Percentiles rank a stretch among this genome's conserved stretches.
These are phyloP conservation scores for Kodamaea kaohsiungensis DNA, from an alignment of 805 yeast species.

Conservation along the genomic window DNA sequence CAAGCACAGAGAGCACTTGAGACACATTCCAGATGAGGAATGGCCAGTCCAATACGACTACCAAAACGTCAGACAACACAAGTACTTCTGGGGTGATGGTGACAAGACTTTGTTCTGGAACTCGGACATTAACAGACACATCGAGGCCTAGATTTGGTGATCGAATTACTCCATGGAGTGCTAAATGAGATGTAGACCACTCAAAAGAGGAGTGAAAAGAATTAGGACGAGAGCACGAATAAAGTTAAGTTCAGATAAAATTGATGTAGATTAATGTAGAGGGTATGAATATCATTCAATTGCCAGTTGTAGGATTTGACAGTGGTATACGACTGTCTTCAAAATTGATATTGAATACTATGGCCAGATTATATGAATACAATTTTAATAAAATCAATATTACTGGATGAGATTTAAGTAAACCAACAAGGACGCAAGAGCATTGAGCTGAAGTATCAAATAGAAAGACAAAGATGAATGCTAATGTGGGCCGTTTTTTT, in stretches of 20 bases:
- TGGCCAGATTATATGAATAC: background rate
- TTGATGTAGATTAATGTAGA: background rate
- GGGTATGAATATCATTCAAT: too few relatives aligned
- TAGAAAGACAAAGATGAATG: too few relatives aligned
- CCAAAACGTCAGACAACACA: constrained; percentile 85
- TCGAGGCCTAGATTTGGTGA: constrained; percentile 34
- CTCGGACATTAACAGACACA: constrained; percentile 85
- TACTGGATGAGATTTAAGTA: background rate
- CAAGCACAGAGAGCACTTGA: constrained; percentile 79
- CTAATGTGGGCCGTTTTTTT: background rate
- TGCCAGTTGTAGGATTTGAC: too few relatives aligned
- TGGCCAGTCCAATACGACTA: constrained; percentile 91
- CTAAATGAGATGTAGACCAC: background rate
- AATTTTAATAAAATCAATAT: too few relatives aligned
- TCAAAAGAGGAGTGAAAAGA: background rate
- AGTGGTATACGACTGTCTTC: too few relatives aligned
- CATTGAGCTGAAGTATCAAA: too few relatives aligned
- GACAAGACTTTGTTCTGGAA: constrained; percentile 98
- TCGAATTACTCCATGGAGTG: background rate
- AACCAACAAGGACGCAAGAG: background rate
- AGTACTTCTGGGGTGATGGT: constrained; percentile 99
- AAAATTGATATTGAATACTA: too few relatives aligned
- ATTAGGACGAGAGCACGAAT: background rate
- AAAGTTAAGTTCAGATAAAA: background rate
- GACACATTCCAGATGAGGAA: constrained; percentile 78